Base-by-base conservation (phyloP, 768 basidiomycete genomes). In the Naganishia antarctica region DNA sequence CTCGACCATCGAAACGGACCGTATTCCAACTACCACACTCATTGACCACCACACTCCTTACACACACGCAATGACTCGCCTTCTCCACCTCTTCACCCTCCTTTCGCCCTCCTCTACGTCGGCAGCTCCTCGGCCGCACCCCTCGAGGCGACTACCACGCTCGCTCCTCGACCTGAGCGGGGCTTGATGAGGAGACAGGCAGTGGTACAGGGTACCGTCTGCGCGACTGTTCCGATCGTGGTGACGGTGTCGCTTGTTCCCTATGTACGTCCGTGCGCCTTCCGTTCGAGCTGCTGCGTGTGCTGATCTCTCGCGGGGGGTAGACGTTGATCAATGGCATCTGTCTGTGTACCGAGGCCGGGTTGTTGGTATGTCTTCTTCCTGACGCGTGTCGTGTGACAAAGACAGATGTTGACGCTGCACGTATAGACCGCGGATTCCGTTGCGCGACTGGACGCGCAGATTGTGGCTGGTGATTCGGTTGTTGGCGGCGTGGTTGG, bases 301-400 rank as follows among this genome's bases (percentile, higher is more conserved):
- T 40, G 37, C 37, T 40, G 37, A 40, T 40, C 7, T 40, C 37
- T 16, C n/a, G n/a, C 37, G 7, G 37, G 7, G 13, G 9, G 31
- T 6, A 51, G 50, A 51, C 50, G n/a, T 34, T 51, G 50, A 51
- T 51, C 50, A 34, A 51, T 15, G 50, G 50, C 34, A 51, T 51
- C 50, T 51, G 50, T 34, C 18, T 51, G 7, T 51, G 50, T 13
- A 51, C 50, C 34, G 50, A 51, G 34, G 50, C 50, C 50, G 50
- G 50, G 3, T 28, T 51, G 3, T 31, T 51, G 18, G 50, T 51
- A 51, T 18, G 50, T 16, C 32, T 34, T 3, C 21, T n/a, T 6
- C 31, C 29, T n/a, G n/a, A n/a, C n/a, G n/a, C n/a, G n/a, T n/a
- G n/a, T n/a, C n/a, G n/a, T n/a, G n/a, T n/a, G n/a, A n/a, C n/a